Base-by-base conservation (phyloP, 495 filamentous ascomycete genomes). In the Neurospora cerealis region DNA sequence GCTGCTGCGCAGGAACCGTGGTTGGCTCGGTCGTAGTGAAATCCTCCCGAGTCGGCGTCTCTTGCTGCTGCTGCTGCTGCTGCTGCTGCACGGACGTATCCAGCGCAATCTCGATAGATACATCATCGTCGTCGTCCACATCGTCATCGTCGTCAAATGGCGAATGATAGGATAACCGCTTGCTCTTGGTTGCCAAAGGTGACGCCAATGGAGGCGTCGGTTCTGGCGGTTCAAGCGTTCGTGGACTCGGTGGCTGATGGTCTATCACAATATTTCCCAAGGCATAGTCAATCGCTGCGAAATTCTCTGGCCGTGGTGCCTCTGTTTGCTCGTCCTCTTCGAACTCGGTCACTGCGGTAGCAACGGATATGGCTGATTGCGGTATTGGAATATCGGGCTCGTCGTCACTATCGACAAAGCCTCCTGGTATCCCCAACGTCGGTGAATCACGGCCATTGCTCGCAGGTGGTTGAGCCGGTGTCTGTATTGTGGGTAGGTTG, bases 271-370 rank as follows among this genome's bases (percentile, higher is more conserved):
- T 71, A 36, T 70, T 76, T 46, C 60, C 74, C 46, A 80, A 71
- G 19, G 80, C 78, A 42, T 76, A 44, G 37, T 77, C 74, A 24
- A 80, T 74, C 38, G 77, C 76, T 9, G 75, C 70, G 62, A 79
- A 75, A 70, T 73, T 77, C 48, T 74, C 75, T 34, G 74, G 75
- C 60, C 74, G 76, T 34, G 83, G 79, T 3, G 88, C 81, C n/a
- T 90, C 89, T 4, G 85, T 87, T 77, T 93, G 91, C 48, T 89
- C 88, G 70, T 93, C 92, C 39, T 85, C 86, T 72, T 93, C 92
- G 76, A 93, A 91, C 73, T 89, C 86, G 8, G 89, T 93, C n/a
- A 86, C 86, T 69, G 87, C 88, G 24, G 88, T 87, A 9, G 86
- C 87, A n/a, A 79, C 83, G 11, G 92, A 87, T 21, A 87, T 75